These are phyloP conservation scores for Cyberlindnera saturnus DNA, from an alignment of 805 yeast genomes.

Conservation along the genomic window DNA sequence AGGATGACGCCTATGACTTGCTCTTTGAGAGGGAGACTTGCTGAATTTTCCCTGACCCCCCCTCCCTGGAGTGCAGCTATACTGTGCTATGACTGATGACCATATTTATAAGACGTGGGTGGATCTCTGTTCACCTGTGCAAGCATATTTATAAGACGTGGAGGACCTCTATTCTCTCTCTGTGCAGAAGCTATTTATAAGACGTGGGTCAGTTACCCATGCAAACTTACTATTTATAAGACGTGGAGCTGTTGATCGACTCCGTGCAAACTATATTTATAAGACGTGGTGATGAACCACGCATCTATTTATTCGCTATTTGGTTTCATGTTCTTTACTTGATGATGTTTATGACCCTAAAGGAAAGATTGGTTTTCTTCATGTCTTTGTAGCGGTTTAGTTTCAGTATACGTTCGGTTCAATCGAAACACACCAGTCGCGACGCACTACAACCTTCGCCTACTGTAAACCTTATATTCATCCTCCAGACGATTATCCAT, in stretches of 20 bases:
- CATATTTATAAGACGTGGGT: constrained; percentile 1
- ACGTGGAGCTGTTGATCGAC: too few species aligned
- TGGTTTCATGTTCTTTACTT: not conserved
- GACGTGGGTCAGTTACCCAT: not conserved
- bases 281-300: too few species aligned
- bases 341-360: too few species aligned
- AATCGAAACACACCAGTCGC: too few species aligned
- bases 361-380: too few species aligned
- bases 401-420: too few species aligned
- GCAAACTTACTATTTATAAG: not conserved
- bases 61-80: too few species aligned
- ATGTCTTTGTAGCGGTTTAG: too few species aligned
- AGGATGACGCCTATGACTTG: constrained; percentile 10
- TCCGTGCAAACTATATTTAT: too few species aligned
- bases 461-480: too few species aligned
- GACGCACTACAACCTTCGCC: too few species aligned
- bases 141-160: constrained; percentile 1
- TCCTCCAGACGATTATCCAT: too few species aligned
- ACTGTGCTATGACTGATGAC: not conserved
- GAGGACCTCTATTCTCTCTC: not conserved
- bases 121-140: not conserved
- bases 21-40: constrained; percentile 7
- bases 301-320: not conserved
- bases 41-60: not conserved
- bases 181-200: not conserved